phyloP scores from a whole-genome alignment of 129 eudicot genomes.

The Lonicera japonica region DNA sequence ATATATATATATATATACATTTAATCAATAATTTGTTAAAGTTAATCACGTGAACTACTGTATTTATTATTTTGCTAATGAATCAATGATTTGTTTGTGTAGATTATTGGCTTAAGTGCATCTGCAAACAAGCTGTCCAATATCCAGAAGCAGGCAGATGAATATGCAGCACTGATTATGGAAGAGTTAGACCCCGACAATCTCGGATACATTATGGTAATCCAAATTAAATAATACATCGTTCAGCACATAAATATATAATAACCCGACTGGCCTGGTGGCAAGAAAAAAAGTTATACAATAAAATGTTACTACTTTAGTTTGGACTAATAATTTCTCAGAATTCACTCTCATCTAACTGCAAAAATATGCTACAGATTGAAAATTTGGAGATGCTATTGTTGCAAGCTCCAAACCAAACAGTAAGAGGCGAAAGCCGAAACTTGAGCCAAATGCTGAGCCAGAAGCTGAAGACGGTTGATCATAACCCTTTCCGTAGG shows the following conservation, averaged over 20 bases:
- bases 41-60: neutral
- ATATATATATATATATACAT: neutral
- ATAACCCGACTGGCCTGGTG: no score
- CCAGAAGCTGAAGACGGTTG: constrained; percentile 54
- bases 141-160: constrained; percentile 66
- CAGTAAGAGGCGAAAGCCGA: constrained; percentile 50
- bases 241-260: neutral
- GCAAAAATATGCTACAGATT: constrained; percentile 26
- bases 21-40: neutral
- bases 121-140: constrained; percentile 70
- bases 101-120: constrained; percentile 68
- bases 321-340: no score
- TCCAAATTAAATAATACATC: neutral
- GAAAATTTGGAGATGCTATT: constrained; percentile 75
- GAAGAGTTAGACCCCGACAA: constrained; percentile 62
- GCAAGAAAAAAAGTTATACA: no score
- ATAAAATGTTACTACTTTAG: no score
- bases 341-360: no score
- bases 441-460: constrained; percentile 57
- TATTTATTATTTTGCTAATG: constrained; percentile 1
- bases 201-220: constrained; percentile 69
- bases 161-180: constrained; percentile 76
- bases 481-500: constrained; percentile 26
- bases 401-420: constrained; percentile 57
- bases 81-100: constrained; percentile 21